Conservation (phyloP, 2,329 filamentous ascomycete species). For the Nemania serpens region DNA sequence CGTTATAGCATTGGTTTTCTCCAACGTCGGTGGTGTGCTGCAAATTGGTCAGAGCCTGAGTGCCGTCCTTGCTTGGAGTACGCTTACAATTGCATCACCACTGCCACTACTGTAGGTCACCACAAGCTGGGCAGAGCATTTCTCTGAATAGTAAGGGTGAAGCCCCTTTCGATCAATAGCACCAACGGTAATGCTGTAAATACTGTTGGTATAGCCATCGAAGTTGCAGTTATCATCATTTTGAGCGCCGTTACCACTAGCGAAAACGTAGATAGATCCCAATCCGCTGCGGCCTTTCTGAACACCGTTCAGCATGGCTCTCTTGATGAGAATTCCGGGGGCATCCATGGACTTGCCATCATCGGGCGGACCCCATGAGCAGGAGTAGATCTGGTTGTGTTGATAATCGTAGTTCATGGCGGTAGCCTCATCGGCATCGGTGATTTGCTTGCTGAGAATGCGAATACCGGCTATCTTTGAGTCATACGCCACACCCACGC, state of each 20-base stretch:
- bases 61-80: not conserved
- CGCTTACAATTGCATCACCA: conserved; percentile 75
- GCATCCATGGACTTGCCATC: conserved; percentile 94
- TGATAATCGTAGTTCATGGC: conserved; percentile 93
- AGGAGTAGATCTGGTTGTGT: conserved; percentile 95
- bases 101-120: conserved; percentile 96
- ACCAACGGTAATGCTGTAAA: conserved; percentile 97
- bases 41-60: conserved; percentile 5
- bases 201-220: conserved; percentile 98
- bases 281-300: conserved; percentile 83
- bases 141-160: conserved; percentile 97
- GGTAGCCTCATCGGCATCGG: conserved; percentile 87
- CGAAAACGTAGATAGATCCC: conserved; percentile 95
- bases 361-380: conserved; percentile 96
- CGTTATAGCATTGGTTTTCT: conserved; percentile 73
- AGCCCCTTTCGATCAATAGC: conserved; percentile 84
- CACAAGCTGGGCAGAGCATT: conserved; percentile 92
- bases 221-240: conserved; percentile 98
- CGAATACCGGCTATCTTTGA: conserved; percentile 88
- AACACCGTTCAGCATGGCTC: conserved; percentile 89
- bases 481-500: conserved; percentile 94
- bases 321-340: conserved; percentile 83
- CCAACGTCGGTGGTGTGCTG: conserved; percentile 95
- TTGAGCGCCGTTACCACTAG: conserved; percentile 88
- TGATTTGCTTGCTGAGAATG: conserved; percentile 88